Base-by-base conservation (phyloP, 192 early-diverging fungal species). In the Coemansia sp. region DNA sequence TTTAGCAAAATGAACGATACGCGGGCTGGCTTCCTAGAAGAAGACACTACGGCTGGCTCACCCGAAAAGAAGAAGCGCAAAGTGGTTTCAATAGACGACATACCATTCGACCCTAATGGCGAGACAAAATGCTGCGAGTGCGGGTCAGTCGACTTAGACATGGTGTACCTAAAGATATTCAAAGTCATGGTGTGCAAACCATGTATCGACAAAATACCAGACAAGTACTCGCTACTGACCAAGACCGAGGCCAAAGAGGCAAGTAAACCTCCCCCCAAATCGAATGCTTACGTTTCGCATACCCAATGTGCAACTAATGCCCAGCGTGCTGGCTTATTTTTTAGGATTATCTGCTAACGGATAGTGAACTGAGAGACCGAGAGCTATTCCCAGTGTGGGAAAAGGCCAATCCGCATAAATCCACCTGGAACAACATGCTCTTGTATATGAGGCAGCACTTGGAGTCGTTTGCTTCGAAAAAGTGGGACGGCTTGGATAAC, bases 381-480 rank as follows among this genome's bases (percentile, higher is more conserved):
- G 85, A 87, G 16, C 67, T 88, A 39, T 84, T 99, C 24, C 92
- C 94, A 0, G 83, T 84, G 43, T 95, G 93, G 91, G 86, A 90
- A 35, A 89, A 91, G 65, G 89, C 94, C 28, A 99, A 99, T 68
- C 97, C 97, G 26, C 92, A 91, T 66, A 97, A 97, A 65, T 86
- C 91, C 0, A 95, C 93, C 2, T 99, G 94, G 88, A 94, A 93
- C 81, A 94, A 94, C 78, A 99, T 99, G 97, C 87, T 95, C 73
- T 79, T 99, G 18, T 99, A 93, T 62, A 81, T 96, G 18, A 85
- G 95, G 14, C 80, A 82, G 62, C 90, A 93, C 70, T 88, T 98
- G 5, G 97, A 99, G 72, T 80, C 70, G n/a, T 99, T 93, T 84
- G 95, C 96, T 7, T 86, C 92, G 58, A 86, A 93, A 43, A 98